Percentiles rank a stretch among this genome's conserved stretches.
Evolutionary conservation across 192 early-diverging fungal genomes (phyloP).

Genomic region (Backusella westeae): DNA sequence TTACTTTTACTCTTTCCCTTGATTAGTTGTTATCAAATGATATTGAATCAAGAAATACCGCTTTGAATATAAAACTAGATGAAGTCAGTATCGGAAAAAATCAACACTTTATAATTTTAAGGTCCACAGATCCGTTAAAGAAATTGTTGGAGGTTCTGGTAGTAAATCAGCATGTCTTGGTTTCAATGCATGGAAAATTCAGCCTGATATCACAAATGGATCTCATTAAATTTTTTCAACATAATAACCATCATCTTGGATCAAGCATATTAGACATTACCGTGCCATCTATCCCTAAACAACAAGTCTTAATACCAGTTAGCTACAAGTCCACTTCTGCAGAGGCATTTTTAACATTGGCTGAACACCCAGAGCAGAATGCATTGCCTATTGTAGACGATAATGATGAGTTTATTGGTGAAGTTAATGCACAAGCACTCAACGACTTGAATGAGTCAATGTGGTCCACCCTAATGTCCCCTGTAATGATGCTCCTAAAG

Average conservation of each 20-base stretch:
- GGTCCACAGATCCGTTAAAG: constrained; percentile 10
- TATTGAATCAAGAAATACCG: not conserved
- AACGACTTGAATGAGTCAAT: constrained; percentile 58
- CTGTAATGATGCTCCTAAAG: constrained; percentile 63
- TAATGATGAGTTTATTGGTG: constrained; percentile 56
- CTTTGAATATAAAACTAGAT: constrained; percentile 16
- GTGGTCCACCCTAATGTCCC: constrained; percentile 51
- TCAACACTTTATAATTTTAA: constrained; percentile 13
- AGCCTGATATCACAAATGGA: constrained; percentile 53
- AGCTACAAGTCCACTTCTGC: constrained; percentile 43
- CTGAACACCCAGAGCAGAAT: constrained; percentile 39
- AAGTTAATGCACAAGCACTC: constrained; percentile 69
- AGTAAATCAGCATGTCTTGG: constrained; percentile 48
- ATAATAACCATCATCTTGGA: constrained; percentile 52
- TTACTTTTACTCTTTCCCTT: not conserved
- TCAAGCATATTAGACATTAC: constrained; percentile 38
- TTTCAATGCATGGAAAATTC: constrained; percentile 20
- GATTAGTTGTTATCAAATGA: not conserved
- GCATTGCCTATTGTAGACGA: constrained; percentile 65
- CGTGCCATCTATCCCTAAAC: constrained; percentile 17
- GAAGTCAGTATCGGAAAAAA: constrained; percentile 3
- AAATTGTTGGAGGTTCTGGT: not conserved
- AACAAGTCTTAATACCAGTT: constrained; percentile 13
- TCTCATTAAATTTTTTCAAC: constrained; percentile 45
- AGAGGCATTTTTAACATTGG: constrained; percentile 43